phyloP scores from a whole-genome alignment of 805 yeast genomes.

The Jamesozyma gamospora region DNA sequence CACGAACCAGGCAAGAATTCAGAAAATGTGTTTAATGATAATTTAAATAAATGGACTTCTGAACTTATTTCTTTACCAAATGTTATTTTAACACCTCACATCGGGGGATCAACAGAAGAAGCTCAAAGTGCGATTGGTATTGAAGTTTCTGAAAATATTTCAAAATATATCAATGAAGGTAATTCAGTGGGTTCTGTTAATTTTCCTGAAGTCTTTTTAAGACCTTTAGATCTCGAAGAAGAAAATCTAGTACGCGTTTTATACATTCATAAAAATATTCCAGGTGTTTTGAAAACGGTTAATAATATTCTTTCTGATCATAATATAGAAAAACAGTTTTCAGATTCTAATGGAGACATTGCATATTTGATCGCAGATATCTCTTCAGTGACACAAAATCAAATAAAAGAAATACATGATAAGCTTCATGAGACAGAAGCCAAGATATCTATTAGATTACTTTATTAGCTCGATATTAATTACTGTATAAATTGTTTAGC shows the following conservation, averaged over 20 bases:
- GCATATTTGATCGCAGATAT: slow-evolving; percentile 98
- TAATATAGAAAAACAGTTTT: slow-evolving; percentile 93
- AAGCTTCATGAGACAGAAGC: slow-evolving; percentile 79
- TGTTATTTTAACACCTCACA: slow-evolving; percentile 89
- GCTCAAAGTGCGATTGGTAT: slow-evolving; percentile 95
- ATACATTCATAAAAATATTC: slow-evolving; percentile 93
- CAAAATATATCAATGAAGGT: slow-evolving; percentile 92
- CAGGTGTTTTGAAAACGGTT: slow-evolving; percentile 94
- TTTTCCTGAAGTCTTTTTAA: slow-evolving; percentile 93
- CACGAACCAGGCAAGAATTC: slow-evolving; percentile 96
- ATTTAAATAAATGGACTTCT: slow-evolving; percentile 69
- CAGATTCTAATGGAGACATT: slow-evolving; percentile 88
- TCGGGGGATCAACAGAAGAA: slow-evolving; percentile 98
- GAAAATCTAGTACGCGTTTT: slow-evolving; percentile 81
- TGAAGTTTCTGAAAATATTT: slow-evolving; percentile 77
- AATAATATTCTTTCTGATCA: slow-evolving; percentile 87
- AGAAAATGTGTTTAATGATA: slow-evolving; percentile 57
- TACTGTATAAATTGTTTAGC: too few species aligned
- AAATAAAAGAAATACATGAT: slow-evolving; percentile 73
- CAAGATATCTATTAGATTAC: slow-evolving; percentile 79
- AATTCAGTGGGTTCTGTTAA: slow-evolving; percentile 88
- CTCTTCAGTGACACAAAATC: slow-evolving; percentile 67
- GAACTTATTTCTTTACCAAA: slow-evolving; percentile 76
- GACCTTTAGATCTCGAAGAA: slow-evolving; percentile 77
- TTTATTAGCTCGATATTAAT: slow-evolving; percentile 42